Evolutionary conservation across 2,329 filamentous ascomycete genomes (phyloP), one percentile per base, ranked within the genome.

Genomic region (Penicillium sp.): DNA sequence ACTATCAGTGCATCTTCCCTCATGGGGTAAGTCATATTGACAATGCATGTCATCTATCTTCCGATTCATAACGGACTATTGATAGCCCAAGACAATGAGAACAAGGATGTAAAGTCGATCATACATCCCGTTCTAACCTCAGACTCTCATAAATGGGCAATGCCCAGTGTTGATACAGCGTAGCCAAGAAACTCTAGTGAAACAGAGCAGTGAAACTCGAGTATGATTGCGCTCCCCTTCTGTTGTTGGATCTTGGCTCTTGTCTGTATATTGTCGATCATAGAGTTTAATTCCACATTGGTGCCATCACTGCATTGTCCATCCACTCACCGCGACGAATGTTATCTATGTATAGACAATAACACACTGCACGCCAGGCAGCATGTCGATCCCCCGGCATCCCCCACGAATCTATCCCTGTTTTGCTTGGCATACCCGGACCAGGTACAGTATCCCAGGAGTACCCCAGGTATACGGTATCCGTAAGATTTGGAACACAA

Each of bases 401-500:
- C 49, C 49, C 48, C 54, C 49, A 40, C 54, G 49, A 56, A 53
- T 53, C 34, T 5, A 56, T 53, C 54, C 49, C 54, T 56, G 41
- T 25, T 9, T 36, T 40, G 16, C 54, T 56, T 56, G 49, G 54
- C 49, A 53, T 46, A 4, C 15, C 33, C n/a, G 36, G 27, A 47
- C 41, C 47, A n/a, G 54, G 41, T 29, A 47, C 47, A 34, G 31
- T 33, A 33, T 33, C 31, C 29, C 38, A 23, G 41, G 19, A 23
- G 34, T 31, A 33, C 40, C 19, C 19, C 19, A 33, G 23, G 25
- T 53, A 31, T 51, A 53, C 25, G 19, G 36, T 56, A 56, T 43
- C 9, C 31, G 54, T 53, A 56, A 40, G 23, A 46, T 33, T 16
- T 44, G 7, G 39, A 52, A 52, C 5, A 52, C 25, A 38, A 3